These are phyloP conservation scores for Raddia distichophylla DNA, from an alignment of 176 grass and related monocot genomes.

Conservation along the genomic window DNA sequence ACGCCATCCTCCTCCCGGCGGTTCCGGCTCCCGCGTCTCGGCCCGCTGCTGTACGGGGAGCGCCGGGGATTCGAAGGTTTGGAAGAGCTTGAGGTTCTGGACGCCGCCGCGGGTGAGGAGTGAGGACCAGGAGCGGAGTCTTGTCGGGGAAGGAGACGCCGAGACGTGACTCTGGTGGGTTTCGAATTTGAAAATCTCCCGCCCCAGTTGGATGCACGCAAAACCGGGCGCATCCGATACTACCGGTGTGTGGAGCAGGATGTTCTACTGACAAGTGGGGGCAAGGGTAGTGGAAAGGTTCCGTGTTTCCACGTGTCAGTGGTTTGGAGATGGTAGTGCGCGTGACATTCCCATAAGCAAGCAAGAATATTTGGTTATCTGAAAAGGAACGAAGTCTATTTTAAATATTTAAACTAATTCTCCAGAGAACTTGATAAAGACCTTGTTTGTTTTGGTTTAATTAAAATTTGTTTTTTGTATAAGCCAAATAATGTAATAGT, in stretches of 20 bases:
- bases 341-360: too few relatives aligned
- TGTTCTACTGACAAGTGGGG: background rate
- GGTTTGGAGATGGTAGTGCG: too few relatives aligned
- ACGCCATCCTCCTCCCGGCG: constrained; percentile 24
- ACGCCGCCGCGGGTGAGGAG: too few relatives aligned
- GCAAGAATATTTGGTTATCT: too few relatives aligned
- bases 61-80: background rate
- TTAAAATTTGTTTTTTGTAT: too few relatives aligned
- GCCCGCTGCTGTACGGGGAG: background rate
- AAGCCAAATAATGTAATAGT: too few relatives aligned
- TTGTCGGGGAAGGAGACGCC: constrained; percentile 12
- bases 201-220: background rate
- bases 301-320: background rate
- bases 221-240: background rate
- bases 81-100: background rate
- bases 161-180: too few relatives aligned
- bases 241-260: rapidly evolving
- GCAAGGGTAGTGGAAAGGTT: background rate
- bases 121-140: background rate
- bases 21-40: background rate
- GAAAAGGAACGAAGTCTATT: too few relatives aligned
- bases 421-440: too few relatives aligned
- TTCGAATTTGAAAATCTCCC: constrained; percentile 31
- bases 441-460: too few relatives aligned
- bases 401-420: too few relatives aligned